These are phyloP conservation scores for Hypoxylon rubiginosum DNA, from an alignment of 2,329 filamentous ascomycete genomes.

Conservation along the genomic window DNA sequence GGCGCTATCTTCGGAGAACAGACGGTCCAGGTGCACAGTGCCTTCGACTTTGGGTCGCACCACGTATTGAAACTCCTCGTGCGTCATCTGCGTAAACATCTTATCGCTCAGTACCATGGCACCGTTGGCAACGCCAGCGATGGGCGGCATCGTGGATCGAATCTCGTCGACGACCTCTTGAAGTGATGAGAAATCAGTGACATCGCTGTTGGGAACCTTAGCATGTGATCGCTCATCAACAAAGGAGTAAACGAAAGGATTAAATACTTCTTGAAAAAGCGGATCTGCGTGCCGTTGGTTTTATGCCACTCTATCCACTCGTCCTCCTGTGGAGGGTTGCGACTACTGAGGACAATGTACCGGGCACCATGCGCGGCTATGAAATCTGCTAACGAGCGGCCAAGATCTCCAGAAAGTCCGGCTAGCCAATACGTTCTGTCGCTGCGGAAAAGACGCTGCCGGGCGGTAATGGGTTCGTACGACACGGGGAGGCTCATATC, in stretches of 20 bases:
- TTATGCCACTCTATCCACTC: slow-evolving; percentile 29
- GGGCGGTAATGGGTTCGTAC: slow-evolving; percentile 7
- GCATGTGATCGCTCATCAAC: not conserved
- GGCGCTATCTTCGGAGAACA: slow-evolving; percentile 42
- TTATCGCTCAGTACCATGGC: slow-evolving; percentile 59
- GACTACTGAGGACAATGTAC: slow-evolving; percentile 48
- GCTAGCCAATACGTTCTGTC: slow-evolving; percentile 48
- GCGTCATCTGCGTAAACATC: slow-evolving; percentile 48
- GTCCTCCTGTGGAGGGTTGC: slow-evolving; percentile 45
- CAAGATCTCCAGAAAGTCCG: slow-evolving; percentile 46
- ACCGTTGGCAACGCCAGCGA: slow-evolving; percentile 21
- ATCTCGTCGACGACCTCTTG: slow-evolving; percentile 10
- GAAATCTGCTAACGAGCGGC: slow-evolving; percentile 44
- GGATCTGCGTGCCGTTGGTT: not conserved
- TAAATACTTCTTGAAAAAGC: not conserved
- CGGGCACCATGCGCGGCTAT: slow-evolving; percentile 46
- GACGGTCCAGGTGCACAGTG: slow-evolving; percentile 49
- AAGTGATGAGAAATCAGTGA: slow-evolving; percentile 12
- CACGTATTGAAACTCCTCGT: slow-evolving; percentile 48
- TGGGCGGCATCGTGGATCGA: slow-evolving; percentile 11
- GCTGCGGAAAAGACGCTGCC: slow-evolving; percentile 16
- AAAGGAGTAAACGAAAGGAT: not conserved
- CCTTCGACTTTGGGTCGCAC: slow-evolving; percentile 57
- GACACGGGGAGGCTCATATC: slow-evolving; percentile 1
- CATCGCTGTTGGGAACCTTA: slow-evolving; percentile 4